These are phyloP conservation scores for Colletotrichum chrysophilum DNA, from an alignment of 2,329 filamentous ascomycete genomes.

Conservation along the genomic window DNA sequence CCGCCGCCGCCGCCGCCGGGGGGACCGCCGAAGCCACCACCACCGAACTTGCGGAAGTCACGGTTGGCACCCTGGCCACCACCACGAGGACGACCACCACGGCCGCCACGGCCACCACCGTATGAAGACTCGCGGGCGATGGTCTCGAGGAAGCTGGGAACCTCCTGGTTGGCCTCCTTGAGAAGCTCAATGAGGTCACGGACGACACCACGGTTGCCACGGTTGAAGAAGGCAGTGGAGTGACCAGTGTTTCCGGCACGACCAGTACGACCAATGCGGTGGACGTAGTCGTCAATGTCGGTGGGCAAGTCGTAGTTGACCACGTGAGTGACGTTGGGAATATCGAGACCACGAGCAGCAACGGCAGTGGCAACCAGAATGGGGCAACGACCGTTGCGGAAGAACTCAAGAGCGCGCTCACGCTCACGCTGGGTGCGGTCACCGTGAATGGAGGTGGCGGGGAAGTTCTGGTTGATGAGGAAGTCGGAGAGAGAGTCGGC, in stretches of 20 bases:
- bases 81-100: constrained; percentile 71
- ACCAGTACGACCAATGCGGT: constrained; percentile 99
- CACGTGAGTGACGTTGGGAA: constrained; percentile 95
- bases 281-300: constrained; percentile 98
- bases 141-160: constrained; percentile 92
- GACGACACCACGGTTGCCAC: constrained; percentile 97
- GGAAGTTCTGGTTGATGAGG: constrained; percentile 98
- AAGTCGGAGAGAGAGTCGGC: constrained; percentile 97
- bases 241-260: constrained; percentile 99
- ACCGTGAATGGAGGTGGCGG: constrained; percentile 97
- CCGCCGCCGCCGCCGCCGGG: constrained; percentile 48
- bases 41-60: constrained; percentile 85
- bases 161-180: constrained; percentile 98
- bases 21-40: constrained; percentile 55
- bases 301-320: constrained; percentile 99
- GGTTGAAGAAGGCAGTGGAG: constrained; percentile 99
- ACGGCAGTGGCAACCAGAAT: constrained; percentile 97
- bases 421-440: constrained; percentile 98
- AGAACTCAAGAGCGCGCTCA: constrained; percentile 97
- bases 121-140: constrained; percentile 94
- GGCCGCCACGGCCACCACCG: constrained; percentile 70
- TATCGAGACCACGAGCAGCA: constrained; percentile 88
- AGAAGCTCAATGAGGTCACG: constrained; percentile 96
- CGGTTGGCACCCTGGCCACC: constrained; percentile 77
- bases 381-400: constrained; percentile 93